Evolutionary conservation across 2,329 filamentous ascomycete genomes (phyloP).

Genomic region (Botryosphaeria agaves): DNA sequence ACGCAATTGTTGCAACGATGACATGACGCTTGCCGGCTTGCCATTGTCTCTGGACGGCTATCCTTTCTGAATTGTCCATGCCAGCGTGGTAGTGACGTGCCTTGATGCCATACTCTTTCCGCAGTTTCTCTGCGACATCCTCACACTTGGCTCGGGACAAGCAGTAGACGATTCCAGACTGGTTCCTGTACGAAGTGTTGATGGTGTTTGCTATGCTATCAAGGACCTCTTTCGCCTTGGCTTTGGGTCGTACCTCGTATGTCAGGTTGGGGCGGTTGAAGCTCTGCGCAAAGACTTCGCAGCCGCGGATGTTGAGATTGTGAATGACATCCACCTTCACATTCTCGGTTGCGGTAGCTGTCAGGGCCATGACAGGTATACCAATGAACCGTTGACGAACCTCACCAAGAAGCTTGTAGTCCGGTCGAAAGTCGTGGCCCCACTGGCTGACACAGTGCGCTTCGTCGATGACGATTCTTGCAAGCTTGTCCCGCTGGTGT

Average conservation of each 20-base stretch:
- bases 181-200: constrained; percentile 45
- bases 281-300: constrained; percentile 71
- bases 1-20: constrained; percentile 94
- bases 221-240: constrained; percentile 37
- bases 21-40: constrained; percentile 66
- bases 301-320: constrained; percentile 68
- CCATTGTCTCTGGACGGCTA: constrained; percentile 61
- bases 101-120: constrained; percentile 42
- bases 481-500: constrained; percentile 55
- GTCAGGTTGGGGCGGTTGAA: constrained; percentile 94
- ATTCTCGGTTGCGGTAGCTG: constrained; percentile 84
- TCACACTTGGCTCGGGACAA: constrained; percentile 74
- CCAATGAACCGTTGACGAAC: constrained; percentile 54
- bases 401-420: constrained; percentile 75
- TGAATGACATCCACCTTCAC: constrained; percentile 85
- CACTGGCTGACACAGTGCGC: constrained; percentile 99
- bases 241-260: constrained; percentile 68
- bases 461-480: constrained; percentile 90
- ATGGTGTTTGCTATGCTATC: constrained; percentile 48
- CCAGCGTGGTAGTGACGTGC: constrained; percentile 78
- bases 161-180: constrained; percentile 88
- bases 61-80: constrained; percentile 51
- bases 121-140: constrained; percentile 53
- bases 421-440: constrained; percentile 94
- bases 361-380: constrained; percentile 86